Base-by-base conservation (phyloP, 2,329 filamentous ascomycete genomes). In the Colletotrichum scovillei region DNA sequence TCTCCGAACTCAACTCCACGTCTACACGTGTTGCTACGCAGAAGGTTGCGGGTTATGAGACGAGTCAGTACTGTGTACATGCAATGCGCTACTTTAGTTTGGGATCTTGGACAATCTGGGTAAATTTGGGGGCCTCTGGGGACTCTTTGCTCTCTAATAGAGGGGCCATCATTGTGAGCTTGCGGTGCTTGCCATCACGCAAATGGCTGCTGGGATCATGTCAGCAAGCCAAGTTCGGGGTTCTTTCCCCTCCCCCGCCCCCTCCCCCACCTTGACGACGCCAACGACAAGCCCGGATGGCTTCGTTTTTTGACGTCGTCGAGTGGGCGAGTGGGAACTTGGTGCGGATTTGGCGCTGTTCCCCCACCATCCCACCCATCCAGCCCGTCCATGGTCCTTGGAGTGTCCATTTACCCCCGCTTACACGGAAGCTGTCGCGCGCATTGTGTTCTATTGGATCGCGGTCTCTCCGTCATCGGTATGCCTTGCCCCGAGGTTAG, bases 381-480 rank as follows among this genome's bases (percentile, higher is more conserved):
- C 42, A 49, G 7, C 42, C 42, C 38, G 14, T 42, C 38, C 38
- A 42, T 7, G 16, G 19, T n/a, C 4, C 19, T n/a, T 49, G 42
- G 42, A n/a, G n/a, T 49, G 9, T 49, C 42, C 42, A n/a, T 11
- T n/a, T 16, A 42, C 42, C n/a, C n/a, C n/a, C n/a, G n/a, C n/a
- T n/a, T n/a, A n/a, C n/a, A n/a, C 42, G 63, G 8, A 49, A 52
- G 42, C 38, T 52, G 24, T 30, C 42, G n/a, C 11, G 22, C 60
- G 16, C 60, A 9, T 26, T 63, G 16, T 63, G 16, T 63, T 49
- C 14, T 32, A 63, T 63, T 63, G 42, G 60, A 52, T 63, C 60
- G 42, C 42, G 26, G 35, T 63, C 52, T 32, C 68, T 67, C 68
- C 63, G 68, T 60, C 62, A 71, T 67, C 68, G 68, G 68, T 59